Evolutionary conservation across 805 yeast genomes (phyloP), one percentile per base, ranked within the genome.

Genomic region (Myxozyma kluyveri): DNA sequence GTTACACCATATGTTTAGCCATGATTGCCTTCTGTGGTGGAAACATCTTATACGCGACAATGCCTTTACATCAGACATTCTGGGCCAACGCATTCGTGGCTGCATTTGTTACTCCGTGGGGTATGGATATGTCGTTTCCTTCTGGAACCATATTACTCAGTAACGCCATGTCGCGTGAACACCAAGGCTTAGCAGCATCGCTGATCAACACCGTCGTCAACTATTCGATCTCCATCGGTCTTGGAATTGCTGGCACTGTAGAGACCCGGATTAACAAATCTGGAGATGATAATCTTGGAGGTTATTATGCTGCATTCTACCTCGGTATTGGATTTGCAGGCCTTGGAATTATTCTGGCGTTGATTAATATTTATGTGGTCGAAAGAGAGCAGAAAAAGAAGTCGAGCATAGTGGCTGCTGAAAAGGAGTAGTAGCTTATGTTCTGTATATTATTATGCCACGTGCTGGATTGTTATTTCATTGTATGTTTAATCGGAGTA

Each of bases 181-280:
- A 82, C 59, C 93, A 86, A 67, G 93, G 91, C 6, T 79, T 83
- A 76, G 90, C 89, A 0, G 89, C 88, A 0, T 82, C 88, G 0
- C 69, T 86, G 45, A 82, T 84, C 3, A 75, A 83, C 19, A 84
- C 93, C 0, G 80, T 83, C 60, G 80, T 83, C 10, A 86, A 83
- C 65, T 86, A 86, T 64, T 80, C 89, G 0, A 83, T 79, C 63
- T 80, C 89, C 0, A 65, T 85, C n/a, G 80, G 83, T 33, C 69
- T 86, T 29, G 91, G 89, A 7, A 70, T 86, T 39, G 84, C 86
- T 2, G 81, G 82, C n/a, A 79, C 84, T 2, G 84, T 82, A 2
- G 86, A 84, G 58, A 69, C 67, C 19, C 69, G 76, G 48, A 61
- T 73, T 0, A 59, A 65, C n/a, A 55, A 61, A 14, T 47, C 61